Conservation (phyloP, 306 rosid species). For the Vicia faba region DNA sequence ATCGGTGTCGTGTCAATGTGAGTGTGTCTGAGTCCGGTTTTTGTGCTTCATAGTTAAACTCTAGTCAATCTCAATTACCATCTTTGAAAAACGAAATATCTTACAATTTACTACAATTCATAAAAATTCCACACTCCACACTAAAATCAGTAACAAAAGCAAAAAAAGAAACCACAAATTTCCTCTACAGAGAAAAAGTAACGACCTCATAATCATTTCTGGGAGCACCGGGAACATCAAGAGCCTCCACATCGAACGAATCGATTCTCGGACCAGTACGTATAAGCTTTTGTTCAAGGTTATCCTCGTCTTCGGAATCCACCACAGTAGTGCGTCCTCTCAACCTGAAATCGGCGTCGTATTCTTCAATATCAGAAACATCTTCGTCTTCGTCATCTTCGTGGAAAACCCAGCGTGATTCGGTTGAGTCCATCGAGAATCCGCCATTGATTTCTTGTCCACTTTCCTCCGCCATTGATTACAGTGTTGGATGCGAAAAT, state of each 20-base stretch:
- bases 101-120: neutral
- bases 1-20: too few relatives aligned
- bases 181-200: neutral
- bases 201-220: constrained; percentile 72
- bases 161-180: constrained; percentile 1
- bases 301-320: constrained; percentile 87
- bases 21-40: too few relatives aligned
- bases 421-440: constrained; percentile 47
- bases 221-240: constrained; percentile 83
- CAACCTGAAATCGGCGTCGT: constrained; percentile 30
- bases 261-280: constrained; percentile 96
- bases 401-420: constrained; percentile 53
- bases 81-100: neutral
- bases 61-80: neutral
- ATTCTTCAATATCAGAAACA: constrained; percentile 45
- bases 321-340: constrained; percentile 21
- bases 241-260: constrained; percentile 98
- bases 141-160: neutral
- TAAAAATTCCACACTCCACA: neutral
- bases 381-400: constrained; percentile 51
- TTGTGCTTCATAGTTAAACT: neutral
- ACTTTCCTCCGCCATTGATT: constrained; percentile 43
- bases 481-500: neutral
- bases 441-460: constrained; percentile 48
- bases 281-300: constrained; percentile 77